Evolutionary conservation across 2,329 filamentous ascomycete species (phyloP).

Genomic region (Onygenales sp.): DNA sequence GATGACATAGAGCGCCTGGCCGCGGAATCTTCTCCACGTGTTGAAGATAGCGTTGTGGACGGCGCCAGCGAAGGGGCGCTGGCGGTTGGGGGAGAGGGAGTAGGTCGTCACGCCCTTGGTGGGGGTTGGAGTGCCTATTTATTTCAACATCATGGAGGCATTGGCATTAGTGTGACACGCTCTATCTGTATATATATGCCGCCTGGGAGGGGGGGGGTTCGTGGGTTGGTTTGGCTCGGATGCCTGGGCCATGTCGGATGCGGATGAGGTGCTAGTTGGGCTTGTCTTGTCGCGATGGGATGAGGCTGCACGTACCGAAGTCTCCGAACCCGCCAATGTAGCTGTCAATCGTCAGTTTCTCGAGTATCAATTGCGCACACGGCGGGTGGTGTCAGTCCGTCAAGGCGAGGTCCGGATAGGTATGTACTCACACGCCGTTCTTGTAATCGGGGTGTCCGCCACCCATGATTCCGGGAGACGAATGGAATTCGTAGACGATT

Average conservation of each 20-base stretch:
- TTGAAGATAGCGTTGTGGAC: constrained; percentile 86
- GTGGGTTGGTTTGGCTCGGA: neutral
- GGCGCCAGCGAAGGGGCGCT: constrained; percentile 73
- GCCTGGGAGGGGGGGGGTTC: neutral
- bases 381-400: neutral
- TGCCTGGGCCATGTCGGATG: neutral
- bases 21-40: constrained; percentile 74
- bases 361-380: neutral
- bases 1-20: constrained; percentile 81
- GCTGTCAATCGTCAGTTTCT: neutral
- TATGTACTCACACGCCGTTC: constrained; percentile 33
- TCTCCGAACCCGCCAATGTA: constrained; percentile 3
- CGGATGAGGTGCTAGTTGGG: neutral
- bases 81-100: constrained; percentile 75
- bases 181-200: neutral
- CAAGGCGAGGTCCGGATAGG: neutral
- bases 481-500: neutral
- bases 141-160: neutral
- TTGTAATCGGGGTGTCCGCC: constrained; percentile 29
- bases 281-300: neutral
- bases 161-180: neutral
- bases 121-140: constrained; percentile 6
- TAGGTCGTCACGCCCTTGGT: constrained; percentile 60
- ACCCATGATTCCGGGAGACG: constrained; percentile 23
- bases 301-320: constrained; percentile 2